Evolutionary conservation across 768 basidiomycete species (phyloP).

Genomic region (Suillus spraguei): DNA sequence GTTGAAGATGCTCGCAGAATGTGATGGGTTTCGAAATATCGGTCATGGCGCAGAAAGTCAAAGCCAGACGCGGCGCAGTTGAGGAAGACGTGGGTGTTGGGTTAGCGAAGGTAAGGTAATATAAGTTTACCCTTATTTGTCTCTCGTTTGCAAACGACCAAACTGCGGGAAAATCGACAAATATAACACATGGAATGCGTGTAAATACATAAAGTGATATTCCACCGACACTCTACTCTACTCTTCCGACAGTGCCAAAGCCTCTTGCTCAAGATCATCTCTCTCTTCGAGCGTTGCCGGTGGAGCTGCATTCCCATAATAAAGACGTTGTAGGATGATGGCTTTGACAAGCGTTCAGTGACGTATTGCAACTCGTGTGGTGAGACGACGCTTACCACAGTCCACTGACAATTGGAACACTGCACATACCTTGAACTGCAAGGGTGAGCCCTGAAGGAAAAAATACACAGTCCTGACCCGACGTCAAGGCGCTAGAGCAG

Average conservation of each 20-base stretch:
- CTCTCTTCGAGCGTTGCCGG: constrained; percentile 48
- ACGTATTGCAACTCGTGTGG: constrained; percentile 12
- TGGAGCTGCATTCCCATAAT: constrained; percentile 76
- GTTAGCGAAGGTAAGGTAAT: constrained; percentile 18
- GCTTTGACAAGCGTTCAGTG: constrained; percentile 41
- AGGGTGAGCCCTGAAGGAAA: constrained; percentile 67
- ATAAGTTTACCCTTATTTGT: constrained; percentile 37
- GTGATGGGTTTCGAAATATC: constrained; percentile 70
- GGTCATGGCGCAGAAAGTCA: constrained; percentile 23
- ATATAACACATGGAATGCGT: constrained; percentile 1
- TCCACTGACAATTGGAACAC: constrained; percentile 85
- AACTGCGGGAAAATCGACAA: constrained; percentile 10
- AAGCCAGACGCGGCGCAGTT: constrained; percentile 20
- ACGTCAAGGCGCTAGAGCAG: constrained; percentile 21
- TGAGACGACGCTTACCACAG: constrained; percentile 50
- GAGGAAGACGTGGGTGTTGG: constrained; percentile 28
- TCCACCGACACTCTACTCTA: constrained; percentile 29
- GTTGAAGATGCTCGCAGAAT: constrained; percentile 90
- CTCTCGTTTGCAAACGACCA: constrained; percentile 18
- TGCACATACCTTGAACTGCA: constrained; percentile 84
- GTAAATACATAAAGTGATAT: constrained; percentile 8
- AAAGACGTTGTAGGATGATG: constrained; percentile 72
- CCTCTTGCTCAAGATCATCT: constrained; percentile 67
- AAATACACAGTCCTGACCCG: constrained; percentile 71
- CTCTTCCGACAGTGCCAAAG: constrained; percentile 66